Evolutionary conservation across 108 stramenopile species (phyloP).

Genomic region (Cyclotella choctawhatcheeana): DNA sequence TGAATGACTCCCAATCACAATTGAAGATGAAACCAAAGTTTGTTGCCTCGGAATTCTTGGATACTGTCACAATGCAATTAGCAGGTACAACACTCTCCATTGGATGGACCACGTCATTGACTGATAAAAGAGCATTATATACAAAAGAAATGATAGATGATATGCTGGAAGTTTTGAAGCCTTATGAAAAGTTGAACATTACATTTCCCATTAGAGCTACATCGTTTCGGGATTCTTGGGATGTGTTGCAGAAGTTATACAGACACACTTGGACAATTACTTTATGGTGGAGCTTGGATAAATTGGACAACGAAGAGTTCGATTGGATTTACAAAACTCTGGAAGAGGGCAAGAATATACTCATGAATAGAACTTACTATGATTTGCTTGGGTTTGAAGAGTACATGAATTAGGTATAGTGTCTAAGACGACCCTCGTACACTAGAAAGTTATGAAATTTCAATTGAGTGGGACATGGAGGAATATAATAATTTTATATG

Average conservation of each 20-base stretch:
- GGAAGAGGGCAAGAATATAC: constrained; percentile 17
- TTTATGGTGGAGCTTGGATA: constrained; percentile 28
- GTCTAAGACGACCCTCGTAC: too few species aligned
- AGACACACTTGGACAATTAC: constrained; percentile 24
- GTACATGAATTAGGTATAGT: neutral
- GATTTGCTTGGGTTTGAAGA: constrained; percentile 20
- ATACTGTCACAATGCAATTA: constrained; percentile 4
- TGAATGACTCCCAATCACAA: neutral
- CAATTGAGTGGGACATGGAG: too few species aligned
- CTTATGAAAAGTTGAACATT: constrained; percentile 7
- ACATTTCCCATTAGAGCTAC: constrained; percentile 29
- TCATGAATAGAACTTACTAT: constrained; percentile 27
- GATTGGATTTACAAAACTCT: constrained; percentile 23
- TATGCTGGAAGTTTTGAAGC: constrained; percentile 10
- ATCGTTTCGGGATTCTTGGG: constrained; percentile 23
- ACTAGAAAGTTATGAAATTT: too few species aligned
- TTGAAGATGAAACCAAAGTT: constrained; percentile 25
- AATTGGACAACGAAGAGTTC: constrained; percentile 6
- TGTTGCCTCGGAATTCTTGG: constrained; percentile 17
- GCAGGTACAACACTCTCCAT: constrained; percentile 27
- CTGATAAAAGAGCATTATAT: constrained; percentile 21
- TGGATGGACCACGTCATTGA: constrained; percentile 33
- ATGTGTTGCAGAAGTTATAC: constrained; percentile 21
- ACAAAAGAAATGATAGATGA: constrained; percentile 27
- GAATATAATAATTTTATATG: neutral